Evolutionary conservation across 768 basidiomycete genomes (phyloP).

Genomic region (Daedalea quercina): DNA sequence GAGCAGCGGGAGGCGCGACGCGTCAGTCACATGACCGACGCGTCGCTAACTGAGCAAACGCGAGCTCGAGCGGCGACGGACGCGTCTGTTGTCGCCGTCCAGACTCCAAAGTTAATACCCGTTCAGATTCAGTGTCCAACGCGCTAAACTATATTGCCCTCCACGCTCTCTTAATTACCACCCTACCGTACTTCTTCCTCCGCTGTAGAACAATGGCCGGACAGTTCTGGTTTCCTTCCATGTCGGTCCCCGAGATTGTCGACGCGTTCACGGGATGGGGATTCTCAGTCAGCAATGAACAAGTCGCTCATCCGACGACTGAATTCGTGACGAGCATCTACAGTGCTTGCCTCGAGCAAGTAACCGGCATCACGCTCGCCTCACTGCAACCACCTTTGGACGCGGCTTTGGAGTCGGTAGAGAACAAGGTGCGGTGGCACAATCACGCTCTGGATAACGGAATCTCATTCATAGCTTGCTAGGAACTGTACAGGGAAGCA

Average conservation of each 20-base stretch:
- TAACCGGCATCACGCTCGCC: slow-evolving; percentile 56
- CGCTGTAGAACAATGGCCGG: slow-evolving; percentile 11
- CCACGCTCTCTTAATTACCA: too few relatives aligned
- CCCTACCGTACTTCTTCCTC: too few relatives aligned
- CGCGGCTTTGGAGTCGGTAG: slow-evolving; percentile 42
- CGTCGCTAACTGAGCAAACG: too few relatives aligned
- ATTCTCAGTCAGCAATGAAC: slow-evolving; percentile 56
- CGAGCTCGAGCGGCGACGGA: too few relatives aligned
- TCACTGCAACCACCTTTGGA: slow-evolving; percentile 53
- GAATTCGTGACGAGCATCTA: slow-evolving; percentile 72
- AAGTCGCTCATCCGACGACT: slow-evolving; percentile 57
- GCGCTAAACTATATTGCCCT: too few relatives aligned
- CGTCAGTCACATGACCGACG: slow-evolving; percentile 3
- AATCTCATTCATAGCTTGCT: neutral
- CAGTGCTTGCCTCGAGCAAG: slow-evolving; percentile 63
- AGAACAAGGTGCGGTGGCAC: slow-evolving; percentile 40
- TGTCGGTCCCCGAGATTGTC: slow-evolving; percentile 59
- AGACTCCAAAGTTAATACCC: too few relatives aligned
- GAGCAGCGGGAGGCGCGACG: slow-evolving; percentile 8
- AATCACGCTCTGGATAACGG: neutral
- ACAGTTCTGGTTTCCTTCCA: slow-evolving; percentile 57
- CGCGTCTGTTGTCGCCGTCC: too few relatives aligned
- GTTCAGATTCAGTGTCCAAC: too few relatives aligned
- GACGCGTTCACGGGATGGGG: slow-evolving; percentile 63
- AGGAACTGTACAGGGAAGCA: slow-evolving; percentile 65